Evolutionary conservation across 2,329 filamentous ascomycete species (phyloP), one percentile per base, ranked within the genome.

Genomic region (Beauveria sp.): DNA sequence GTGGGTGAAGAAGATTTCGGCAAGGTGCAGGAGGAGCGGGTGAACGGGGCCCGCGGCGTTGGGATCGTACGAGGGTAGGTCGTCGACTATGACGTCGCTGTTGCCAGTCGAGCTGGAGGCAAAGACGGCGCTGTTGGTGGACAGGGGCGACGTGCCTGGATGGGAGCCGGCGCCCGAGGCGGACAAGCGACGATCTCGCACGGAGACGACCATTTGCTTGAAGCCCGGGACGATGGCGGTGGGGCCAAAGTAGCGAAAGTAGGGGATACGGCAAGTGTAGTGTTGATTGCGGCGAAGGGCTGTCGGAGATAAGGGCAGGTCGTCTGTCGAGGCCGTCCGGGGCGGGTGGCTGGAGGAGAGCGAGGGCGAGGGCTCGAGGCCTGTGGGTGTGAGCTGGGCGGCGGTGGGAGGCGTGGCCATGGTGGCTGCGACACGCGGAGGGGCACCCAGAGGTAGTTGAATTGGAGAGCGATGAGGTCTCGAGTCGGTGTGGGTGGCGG

Each of bases 201-300:
- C 85, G 60, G 88, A 87, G 63, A 89, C 87, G 28, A 96, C 90
- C 90, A 96, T 96, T 73, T 96, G 91, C 74, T 96, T 96, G 76
- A 92, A 96, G 24, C 91, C 91, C 1, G 91, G 91, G 58, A 95
- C 90, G 69, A 96, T 96, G 65, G 91, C 92, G 1, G 92, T 96
- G 0, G 91, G 90, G 0, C 91, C 92, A 71, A 96, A 95, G 74
- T 95, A 96, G 64, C 92, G 82, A 69, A 96, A 96, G 72, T 95
- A 96, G 0, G 91, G 91, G 65, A 96, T 90, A 60, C 88, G 83
- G 69, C 88, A 79, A 64, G 83, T 79, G 71, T 83, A 79, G 34
- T 77, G 73, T 28, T 60, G 50, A 10, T 34, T 22, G 67, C 83
- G 78, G 64, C 83, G 76, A 55, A 80, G 73, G 20, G 45, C 49